Conservation (phyloP, 192 early-diverging fungal genomes). For the Endogone sp. region DNA sequence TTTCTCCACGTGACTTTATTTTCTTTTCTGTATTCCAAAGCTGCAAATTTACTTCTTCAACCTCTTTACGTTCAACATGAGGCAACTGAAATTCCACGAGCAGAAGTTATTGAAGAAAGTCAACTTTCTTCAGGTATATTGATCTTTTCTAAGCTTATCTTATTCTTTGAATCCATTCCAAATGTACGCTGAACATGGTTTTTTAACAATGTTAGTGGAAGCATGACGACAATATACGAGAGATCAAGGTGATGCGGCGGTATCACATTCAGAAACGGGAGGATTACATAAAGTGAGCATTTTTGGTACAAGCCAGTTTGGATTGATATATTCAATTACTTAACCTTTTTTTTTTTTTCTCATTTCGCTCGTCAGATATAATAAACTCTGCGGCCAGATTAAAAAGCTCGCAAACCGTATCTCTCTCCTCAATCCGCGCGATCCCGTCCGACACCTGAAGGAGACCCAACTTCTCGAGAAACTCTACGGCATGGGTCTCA, state of each 20-base stretch:
- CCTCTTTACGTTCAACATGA: slow-evolving; percentile 27
- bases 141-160: neutral
- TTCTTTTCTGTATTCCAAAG: neutral
- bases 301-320: neutral
- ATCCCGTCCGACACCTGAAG: slow-evolving; percentile 71
- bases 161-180: neutral
- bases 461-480: slow-evolving; percentile 82
- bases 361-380: slow-evolving; percentile 57
- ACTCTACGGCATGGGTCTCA: slow-evolving; percentile 80
- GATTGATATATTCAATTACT: neutral
- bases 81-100: slow-evolving; percentile 91
- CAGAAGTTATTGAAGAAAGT: slow-evolving; percentile 95
- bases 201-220: slow-evolving; percentile 57
- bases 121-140: slow-evolving; percentile 75
- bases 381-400: slow-evolving; percentile 75
- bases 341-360: too few species aligned
- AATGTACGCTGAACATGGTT: neutral
- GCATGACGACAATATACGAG: slow-evolving; percentile 74
- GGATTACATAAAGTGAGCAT: slow-evolving; percentile 81
- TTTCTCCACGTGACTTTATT: neutral
- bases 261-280: slow-evolving; percentile 89
- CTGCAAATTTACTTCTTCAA: neutral
- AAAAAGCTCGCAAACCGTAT: slow-evolving; percentile 80
- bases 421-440: slow-evolving; percentile 79
- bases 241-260: slow-evolving; percentile 81